phyloP scores from a whole-genome alignment of 2,329 filamentous ascomycete genomes.

The Fusarium praegraminearum region DNA sequence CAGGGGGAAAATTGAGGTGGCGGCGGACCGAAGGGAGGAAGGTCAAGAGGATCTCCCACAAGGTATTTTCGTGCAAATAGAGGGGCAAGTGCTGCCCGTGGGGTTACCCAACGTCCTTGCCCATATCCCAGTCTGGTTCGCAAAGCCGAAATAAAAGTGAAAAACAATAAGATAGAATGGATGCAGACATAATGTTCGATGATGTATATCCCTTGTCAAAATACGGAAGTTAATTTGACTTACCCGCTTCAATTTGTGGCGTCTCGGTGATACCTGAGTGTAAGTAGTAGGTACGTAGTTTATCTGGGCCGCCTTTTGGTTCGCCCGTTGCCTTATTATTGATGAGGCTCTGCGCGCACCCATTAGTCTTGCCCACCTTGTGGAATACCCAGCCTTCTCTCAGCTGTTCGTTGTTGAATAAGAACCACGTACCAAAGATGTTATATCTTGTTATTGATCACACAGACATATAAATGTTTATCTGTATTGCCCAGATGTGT shows the following conservation, averaged over 20 bases:
- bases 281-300: neutral
- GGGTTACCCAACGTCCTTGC: neutral
- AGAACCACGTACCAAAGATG: constrained; percentile 4
- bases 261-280: neutral
- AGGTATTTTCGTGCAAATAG: neutral
- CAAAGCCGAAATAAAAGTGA: neutral
- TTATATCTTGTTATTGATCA: neutral
- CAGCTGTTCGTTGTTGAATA: neutral
- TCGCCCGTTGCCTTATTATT: constrained; percentile 6
- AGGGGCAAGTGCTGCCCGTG: neutral
- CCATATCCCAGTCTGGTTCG: neutral
- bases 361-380: constrained; percentile 4
- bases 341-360: constrained; percentile 14
- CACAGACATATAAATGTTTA: neutral
- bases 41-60: neutral
- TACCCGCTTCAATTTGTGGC: neutral
- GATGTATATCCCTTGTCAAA: neutral
- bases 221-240: neutral
- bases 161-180: neutral
- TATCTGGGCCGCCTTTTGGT: constrained; percentile 7
- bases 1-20: neutral
- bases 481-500: neutral
- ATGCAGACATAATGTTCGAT: neutral
- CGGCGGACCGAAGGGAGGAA: neutral
- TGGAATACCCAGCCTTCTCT: neutral